phyloP scores from a whole-genome alignment of 148 eudicot genomes.

The Camellia lanceoleosa region DNA sequence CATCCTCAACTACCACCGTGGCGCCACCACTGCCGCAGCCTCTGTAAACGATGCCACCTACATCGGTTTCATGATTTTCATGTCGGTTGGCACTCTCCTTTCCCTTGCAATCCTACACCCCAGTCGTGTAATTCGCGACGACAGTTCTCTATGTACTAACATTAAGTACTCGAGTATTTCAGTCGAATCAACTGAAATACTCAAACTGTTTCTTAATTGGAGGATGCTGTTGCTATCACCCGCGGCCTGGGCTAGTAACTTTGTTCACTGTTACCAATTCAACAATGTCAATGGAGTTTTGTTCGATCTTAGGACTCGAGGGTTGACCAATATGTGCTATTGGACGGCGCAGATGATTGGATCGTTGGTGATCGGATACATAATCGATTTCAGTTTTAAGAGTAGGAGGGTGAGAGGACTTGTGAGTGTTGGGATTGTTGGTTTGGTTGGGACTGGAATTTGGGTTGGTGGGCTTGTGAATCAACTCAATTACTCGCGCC shows the following conservation, averaged over 20 bases:
- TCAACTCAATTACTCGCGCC: slow-evolving; percentile 53
- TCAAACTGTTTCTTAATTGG: slow-evolving; percentile 77
- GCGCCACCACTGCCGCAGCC: slow-evolving; percentile 42
- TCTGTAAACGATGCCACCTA: slow-evolving; percentile 94
- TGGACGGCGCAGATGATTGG: slow-evolving; percentile 99
- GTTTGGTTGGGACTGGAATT: slow-evolving; percentile 64
- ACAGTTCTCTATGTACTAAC: slow-evolving; percentile 66
- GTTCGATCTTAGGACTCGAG: slow-evolving; percentile 84
- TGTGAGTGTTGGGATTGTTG: slow-evolving; percentile 61
- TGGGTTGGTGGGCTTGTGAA: slow-evolving; percentile 93
- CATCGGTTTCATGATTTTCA: slow-evolving; percentile 83
- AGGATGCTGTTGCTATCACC: slow-evolving; percentile 80
- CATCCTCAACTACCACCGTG: slow-evolving; percentile 55
- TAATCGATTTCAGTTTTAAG: slow-evolving; percentile 81
- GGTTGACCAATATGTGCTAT: slow-evolving; percentile 83
- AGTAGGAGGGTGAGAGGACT: slow-evolving; percentile 76
- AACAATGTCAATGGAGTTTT: slow-evolving; percentile 86
- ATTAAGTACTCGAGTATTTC: slow-evolving; percentile 66
- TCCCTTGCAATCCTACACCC: slow-evolving; percentile 73
- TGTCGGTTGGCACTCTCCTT: slow-evolving; percentile 54
- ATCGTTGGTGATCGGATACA: slow-evolving; percentile 58
- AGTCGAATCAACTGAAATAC: slow-evolving; percentile 48
- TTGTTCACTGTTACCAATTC: slow-evolving; percentile 90
- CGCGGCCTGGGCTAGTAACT: slow-evolving; percentile 83
- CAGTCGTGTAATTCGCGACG: slow-evolving; percentile 65